Evolutionary conservation across 129 eudicot genomes (phyloP), one percentile per base, ranked within the genome.

Genomic region (Arctium lappa): DNA sequence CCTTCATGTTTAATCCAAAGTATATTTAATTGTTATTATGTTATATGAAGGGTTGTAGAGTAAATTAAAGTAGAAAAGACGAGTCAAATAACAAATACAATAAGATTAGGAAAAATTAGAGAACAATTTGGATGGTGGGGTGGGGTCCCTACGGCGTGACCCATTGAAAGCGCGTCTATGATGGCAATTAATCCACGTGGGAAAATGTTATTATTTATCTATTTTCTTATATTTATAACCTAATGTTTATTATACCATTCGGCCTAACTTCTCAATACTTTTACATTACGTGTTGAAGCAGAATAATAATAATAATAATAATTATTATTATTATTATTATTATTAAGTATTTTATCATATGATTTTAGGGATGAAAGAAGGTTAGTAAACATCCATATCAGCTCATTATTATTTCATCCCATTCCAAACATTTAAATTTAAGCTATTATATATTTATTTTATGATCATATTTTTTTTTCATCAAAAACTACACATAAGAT

Each of bases 161-260:
- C 32, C 72, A 22, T 27, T 12, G 62, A 18, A 66, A 66, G 34
- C 27, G 27, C 73, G 73, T 27, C 53, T 18, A 22, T 31, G 69
- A 66, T 75, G 38, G 8, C 32, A 50, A 75, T 66, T 40, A 46
- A 66, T 44, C 70, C 76, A 82, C 81, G 72, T 82, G 81, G 62
- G 70, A 44, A 31, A 69, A 11, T 69, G 9, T 31, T 22, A 6
- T 31, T 5, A 62, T 22, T 22, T 62, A 22, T 22, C 27, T 22
- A 22, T 63, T 5, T 40, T 66, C 3, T 44, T 6, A 32, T 6
- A n/a, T 39, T 13, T 46, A 34, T 76, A 74, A 82, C 53, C 68
- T 31, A 63, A 74, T 63, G 15, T 71, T 48, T 37, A 73, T 62
- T 38, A 29, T 5, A 38, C 37, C 44, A 40, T 62, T 10, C 29